A percentile compares a stretch with the other conserved stretches of the same genome.
These are phyloP conservation scores for Boletus subparvulus DNA, from an alignment of 768 basidiomycete species.

Conservation along the genomic window DNA sequence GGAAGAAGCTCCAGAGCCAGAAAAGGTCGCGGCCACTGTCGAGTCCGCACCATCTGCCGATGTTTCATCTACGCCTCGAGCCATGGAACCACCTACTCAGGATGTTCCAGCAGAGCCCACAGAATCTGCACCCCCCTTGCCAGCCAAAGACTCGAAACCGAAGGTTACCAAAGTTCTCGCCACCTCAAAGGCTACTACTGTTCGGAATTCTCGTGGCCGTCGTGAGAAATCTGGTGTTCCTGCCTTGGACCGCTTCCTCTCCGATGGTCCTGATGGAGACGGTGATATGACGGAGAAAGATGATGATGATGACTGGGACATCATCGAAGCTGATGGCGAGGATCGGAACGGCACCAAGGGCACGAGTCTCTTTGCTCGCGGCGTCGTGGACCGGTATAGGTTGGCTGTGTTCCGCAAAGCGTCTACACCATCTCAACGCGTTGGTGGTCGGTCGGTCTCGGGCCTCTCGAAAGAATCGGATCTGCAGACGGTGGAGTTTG, in stretches of 20 bases:
- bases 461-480: conserved; percentile 59
- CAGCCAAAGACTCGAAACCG: conserved; percentile 34
- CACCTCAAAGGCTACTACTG: conserved; percentile 13
- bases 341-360: conserved; percentile 78
- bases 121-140: conserved; percentile 29
- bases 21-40: conserved; percentile 7
- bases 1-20: conserved; percentile 21
- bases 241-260: conserved; percentile 72
- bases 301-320: conserved; percentile 90
- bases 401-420: conserved; percentile 83
- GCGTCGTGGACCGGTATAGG: conserved; percentile 85
- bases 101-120: conserved; percentile 7
- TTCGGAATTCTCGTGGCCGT: conserved; percentile 42
- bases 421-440: conserved; percentile 58
- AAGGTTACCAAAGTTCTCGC: conserved; percentile 23
- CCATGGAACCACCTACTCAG: conserved; percentile 9
- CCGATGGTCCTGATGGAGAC: conserved; percentile 50
- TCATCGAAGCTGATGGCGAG: conserved; percentile 81
- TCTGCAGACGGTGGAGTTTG: conserved; percentile 35
- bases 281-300: conserved; percentile 41
- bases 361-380: conserved; percentile 83
- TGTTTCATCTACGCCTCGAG: conserved; percentile 13
- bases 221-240: conserved; percentile 83
- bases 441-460: conserved; percentile 50
- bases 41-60: conserved; percentile 20